Evolutionary conservation across 2,329 filamentous ascomycete genomes (phyloP).

Genomic region (Monosporascus ibericus): DNA sequence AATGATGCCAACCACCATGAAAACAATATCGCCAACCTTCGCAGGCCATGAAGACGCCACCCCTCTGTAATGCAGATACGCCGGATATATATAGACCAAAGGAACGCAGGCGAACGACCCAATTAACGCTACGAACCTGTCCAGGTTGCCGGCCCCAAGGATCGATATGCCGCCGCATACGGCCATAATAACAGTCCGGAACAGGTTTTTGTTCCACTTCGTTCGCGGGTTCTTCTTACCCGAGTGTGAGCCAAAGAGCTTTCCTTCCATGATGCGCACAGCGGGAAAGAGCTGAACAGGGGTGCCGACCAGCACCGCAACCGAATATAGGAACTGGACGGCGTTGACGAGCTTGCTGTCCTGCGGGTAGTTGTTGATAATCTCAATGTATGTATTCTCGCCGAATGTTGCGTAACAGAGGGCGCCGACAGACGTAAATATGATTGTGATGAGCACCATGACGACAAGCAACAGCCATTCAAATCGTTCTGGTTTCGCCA

Average conservation of each 20-base stretch:
- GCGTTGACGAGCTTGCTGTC: conserved; percentile 66
- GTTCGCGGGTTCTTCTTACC: conserved; percentile 59
- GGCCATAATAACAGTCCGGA: conserved; percentile 51
- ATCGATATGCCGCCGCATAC: conserved; percentile 57
- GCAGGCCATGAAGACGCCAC: conserved; percentile 50
- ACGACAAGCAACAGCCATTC: conserved; percentile 58
- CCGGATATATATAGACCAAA: conserved; percentile 71
- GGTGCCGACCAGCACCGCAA: conserved; percentile 67
- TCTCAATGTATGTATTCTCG: conserved; percentile 60
- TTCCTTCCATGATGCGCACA: conserved; percentile 63
- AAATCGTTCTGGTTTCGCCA: conserved; percentile 65
- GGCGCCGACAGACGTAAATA: conserved; percentile 67
- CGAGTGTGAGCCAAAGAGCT: conserved; percentile 59
- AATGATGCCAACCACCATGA: conserved; percentile 57
- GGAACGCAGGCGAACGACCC: conserved; percentile 70
- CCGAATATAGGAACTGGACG: conserved; percentile 67
- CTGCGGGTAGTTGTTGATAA: conserved; percentile 72
- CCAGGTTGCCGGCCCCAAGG: conserved; percentile 60
- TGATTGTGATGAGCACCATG: conserved; percentile 67
- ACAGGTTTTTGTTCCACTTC: conserved; percentile 73
- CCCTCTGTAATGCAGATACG: conserved; percentile 63
- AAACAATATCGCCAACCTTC: conserved; percentile 53
- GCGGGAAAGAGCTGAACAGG: conserved; percentile 73
- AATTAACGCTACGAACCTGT: conserved; percentile 70
- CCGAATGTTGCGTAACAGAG: conserved; percentile 73